These are phyloP conservation scores for Penicillium fuscoglaucum DNA, from an alignment of 2,329 filamentous ascomycete species.

Conservation along the genomic window DNA sequence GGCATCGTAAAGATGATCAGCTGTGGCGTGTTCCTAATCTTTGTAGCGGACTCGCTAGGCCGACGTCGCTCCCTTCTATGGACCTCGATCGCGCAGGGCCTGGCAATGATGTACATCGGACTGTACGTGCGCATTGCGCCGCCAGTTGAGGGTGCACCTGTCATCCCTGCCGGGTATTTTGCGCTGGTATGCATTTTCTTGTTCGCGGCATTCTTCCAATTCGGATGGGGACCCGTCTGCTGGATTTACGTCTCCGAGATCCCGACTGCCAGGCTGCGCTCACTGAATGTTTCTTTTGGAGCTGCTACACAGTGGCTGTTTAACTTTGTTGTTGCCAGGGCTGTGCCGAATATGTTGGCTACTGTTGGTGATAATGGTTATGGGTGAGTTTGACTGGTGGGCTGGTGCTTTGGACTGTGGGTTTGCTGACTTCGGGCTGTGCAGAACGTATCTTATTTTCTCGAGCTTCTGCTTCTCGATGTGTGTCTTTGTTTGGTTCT, in stretches of 20 bases:
- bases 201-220: conserved; percentile 69
- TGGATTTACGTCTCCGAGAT: conserved; percentile 75
- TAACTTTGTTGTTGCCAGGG: conserved; percentile 70
- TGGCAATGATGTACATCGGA: conserved; percentile 69
- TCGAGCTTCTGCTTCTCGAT: conserved; percentile 65
- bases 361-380: conserved; percentile 53
- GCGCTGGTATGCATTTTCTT: conserved; percentile 71
- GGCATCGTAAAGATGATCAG: conserved; percentile 69
- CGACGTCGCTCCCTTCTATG: conserved; percentile 63
- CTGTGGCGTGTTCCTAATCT: conserved; percentile 64
- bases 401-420: conserved; percentile 19
- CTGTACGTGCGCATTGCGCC: conserved; percentile 57
- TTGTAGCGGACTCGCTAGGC: conserved; percentile 69
- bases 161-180: conserved; percentile 67
- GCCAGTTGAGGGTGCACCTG: conserved; percentile 53
- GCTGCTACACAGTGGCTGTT: conserved; percentile 72
- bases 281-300: conserved; percentile 66
- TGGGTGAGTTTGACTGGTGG: conserved; percentile 39
- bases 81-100: conserved; percentile 63
- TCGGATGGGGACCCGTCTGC: conserved; percentile 69
- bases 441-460: conserved; percentile 69
- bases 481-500: conserved; percentile 66
- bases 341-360: conserved; percentile 67
- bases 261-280: conserved; percentile 64
- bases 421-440: conserved; percentile 35